Percentiles rank a stretch among this genome's conserved stretches.
phyloP scores from a whole-genome alignment of 202 grass and related monocot genomes.

The Elaeis oleifera region DNA sequence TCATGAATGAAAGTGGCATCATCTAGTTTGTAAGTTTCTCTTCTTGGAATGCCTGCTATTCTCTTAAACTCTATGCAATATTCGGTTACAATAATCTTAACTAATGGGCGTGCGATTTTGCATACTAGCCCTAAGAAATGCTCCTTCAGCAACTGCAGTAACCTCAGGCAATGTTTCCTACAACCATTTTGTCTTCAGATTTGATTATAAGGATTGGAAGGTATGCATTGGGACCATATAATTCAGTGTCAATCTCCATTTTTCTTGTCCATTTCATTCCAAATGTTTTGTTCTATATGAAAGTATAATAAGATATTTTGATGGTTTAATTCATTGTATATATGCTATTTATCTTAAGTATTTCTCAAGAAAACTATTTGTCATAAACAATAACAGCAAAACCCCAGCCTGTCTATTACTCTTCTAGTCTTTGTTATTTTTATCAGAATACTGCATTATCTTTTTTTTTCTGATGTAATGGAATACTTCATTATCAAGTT shows the following conservation, averaged over 20 bases:
- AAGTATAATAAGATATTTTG: too few relatives aligned
- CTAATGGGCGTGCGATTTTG: background rate
- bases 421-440: too few relatives aligned
- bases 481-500: too few relatives aligned
- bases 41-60: background rate
- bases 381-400: too few relatives aligned
- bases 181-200: slow-evolving; percentile 68
- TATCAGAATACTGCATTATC: too few relatives aligned
- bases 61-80: background rate
- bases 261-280: background rate
- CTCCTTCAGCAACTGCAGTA: slow-evolving; percentile 40
- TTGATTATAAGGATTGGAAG: slow-evolving; percentile 88
- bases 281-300: background rate
- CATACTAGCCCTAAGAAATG: slow-evolving; percentile 68
- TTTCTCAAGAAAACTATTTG: too few relatives aligned
- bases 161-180: slow-evolving; percentile 49
- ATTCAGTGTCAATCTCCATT: too few relatives aligned
- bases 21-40: slow-evolving; percentile 55
- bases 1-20: slow-evolving; percentile 38
- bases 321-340: too few relatives aligned
- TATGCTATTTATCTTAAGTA: too few relatives aligned
- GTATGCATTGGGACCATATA: slow-evolving; percentile 18
- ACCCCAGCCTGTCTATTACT: too few relatives aligned
- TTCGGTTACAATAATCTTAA: background rate
- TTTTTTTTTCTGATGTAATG: too few relatives aligned